Conservation (phyloP, 2,329 filamentous ascomycete species). For the Pseudomassariella vexata region DNA sequence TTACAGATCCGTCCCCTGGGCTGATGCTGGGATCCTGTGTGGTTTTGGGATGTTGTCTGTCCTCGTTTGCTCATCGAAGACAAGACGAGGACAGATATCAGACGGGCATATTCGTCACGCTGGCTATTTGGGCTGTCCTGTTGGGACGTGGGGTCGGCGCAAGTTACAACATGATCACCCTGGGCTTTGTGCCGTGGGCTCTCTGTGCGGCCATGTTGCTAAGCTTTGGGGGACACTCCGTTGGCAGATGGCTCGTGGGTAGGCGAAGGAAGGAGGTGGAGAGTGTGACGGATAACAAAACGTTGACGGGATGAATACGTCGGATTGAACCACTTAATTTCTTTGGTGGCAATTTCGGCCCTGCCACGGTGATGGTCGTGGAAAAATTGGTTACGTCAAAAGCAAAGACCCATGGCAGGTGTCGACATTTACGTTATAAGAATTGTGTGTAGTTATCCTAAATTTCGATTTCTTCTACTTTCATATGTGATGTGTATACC, state of each 20-base stretch:
- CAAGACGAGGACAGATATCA: conserved; percentile 17
- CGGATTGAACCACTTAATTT: too few relatives aligned
- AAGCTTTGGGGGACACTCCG: conserved; percentile 15
- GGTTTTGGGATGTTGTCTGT: conserved; percentile 18
- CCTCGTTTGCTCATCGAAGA: conserved; percentile 17
- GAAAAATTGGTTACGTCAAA: too few relatives aligned
- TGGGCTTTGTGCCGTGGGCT: conserved; percentile 19
- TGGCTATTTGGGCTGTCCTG: conserved; percentile 14
- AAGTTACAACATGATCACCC: conserved; percentile 13
- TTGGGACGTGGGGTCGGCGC: conserved; percentile 14
- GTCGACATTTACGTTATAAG: too few relatives aligned
- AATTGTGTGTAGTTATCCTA: too few relatives aligned
- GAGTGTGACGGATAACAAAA: neutral
- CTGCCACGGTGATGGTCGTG: too few relatives aligned
- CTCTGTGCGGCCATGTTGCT: conserved; percentile 17
- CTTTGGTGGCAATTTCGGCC: too few relatives aligned
- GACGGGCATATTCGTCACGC: conserved; percentile 13
- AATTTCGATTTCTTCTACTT: too few relatives aligned
- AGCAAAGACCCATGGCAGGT: too few relatives aligned
- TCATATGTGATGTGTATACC: too few relatives aligned
- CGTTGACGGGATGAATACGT: neutral
- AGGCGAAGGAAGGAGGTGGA: neutral
- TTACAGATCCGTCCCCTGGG: conserved; percentile 10
- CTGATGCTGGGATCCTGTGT: conserved; percentile 18
- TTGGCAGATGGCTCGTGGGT: neutral